Evolutionary conservation across 2,329 filamentous ascomycete species (phyloP).

Genomic region (Trichophyton verrucosum): DNA sequence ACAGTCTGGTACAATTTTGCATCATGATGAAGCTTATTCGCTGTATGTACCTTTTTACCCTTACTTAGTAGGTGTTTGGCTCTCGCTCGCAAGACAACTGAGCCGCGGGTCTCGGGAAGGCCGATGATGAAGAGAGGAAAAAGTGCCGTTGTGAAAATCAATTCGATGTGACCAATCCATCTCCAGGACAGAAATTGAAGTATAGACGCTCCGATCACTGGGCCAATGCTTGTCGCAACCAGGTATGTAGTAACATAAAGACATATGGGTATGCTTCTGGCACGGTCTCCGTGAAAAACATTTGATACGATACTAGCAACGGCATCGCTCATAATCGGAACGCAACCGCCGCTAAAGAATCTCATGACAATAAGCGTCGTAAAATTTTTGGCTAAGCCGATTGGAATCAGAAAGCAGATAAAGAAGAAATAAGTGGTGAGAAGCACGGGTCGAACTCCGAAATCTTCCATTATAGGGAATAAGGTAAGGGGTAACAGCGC

Average conservation of each 20-base stretch:
- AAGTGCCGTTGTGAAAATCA: not conserved
- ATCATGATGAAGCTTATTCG: not conserved
- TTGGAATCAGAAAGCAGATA: constrained; percentile 67
- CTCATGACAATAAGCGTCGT: constrained; percentile 63
- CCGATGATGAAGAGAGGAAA: not conserved
- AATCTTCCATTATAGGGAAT: not conserved
- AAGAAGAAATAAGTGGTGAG: constrained; percentile 34
- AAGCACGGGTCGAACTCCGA: not conserved
- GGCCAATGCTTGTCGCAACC: constrained; percentile 46
- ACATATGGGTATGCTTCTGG: constrained; percentile 66
- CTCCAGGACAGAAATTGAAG: constrained; percentile 18
- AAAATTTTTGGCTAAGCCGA: constrained; percentile 71
- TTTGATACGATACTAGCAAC: constrained; percentile 71
- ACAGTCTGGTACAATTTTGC: not conserved
- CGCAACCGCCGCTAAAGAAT: constrained; percentile 48
- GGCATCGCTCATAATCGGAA: constrained; percentile 53
- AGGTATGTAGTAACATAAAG: constrained; percentile 51
- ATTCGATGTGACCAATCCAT: constrained; percentile 69
- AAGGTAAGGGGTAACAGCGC: not conserved
- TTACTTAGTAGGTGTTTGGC: not conserved
- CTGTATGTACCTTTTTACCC: not conserved
- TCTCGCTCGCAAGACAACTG: not conserved
- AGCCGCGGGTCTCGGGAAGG: not conserved
- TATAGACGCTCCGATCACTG: constrained; percentile 40
- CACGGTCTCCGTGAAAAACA: constrained; percentile 49